These are phyloP conservation scores for Houttuynia cordata DNA, from an alignment of 164 flowering plant species.

Conservation along the genomic window DNA sequence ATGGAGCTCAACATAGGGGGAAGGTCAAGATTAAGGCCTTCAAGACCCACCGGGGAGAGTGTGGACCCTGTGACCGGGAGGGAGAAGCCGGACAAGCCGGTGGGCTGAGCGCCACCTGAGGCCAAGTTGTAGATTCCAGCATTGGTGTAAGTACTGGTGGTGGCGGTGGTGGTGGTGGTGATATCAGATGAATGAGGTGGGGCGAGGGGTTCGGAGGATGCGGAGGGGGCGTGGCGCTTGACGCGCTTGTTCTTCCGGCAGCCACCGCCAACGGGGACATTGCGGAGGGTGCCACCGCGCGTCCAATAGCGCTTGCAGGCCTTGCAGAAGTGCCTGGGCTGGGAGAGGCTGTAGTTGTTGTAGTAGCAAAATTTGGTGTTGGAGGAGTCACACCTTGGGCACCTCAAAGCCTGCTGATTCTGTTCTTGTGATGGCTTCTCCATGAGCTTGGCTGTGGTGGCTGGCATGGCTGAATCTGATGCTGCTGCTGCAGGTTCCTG, in stretches of 20 bases:
- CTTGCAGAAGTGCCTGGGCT: conserved; percentile 80
- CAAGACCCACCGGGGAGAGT: not conserved
- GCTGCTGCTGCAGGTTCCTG: not conserved
- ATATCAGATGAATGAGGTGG: conserved; percentile 2
- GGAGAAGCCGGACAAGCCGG: too few relatives aligned
- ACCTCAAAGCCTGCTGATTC: conserved; percentile 24
- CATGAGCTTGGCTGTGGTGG: conserved; percentile 8
- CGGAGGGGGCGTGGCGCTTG: conserved; percentile 21
- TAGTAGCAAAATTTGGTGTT: conserved; percentile 88
- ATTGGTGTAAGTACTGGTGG: conserved; percentile 3
- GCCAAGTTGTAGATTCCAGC: conserved; percentile 4
- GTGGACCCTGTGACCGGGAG: too few relatives aligned
- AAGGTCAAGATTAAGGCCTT: conserved; percentile 16
- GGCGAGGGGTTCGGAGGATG: not conserved
- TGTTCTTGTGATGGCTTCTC: conserved; percentile 8
- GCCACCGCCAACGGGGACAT: conserved; percentile 83
- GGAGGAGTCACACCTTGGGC: conserved; percentile 79
- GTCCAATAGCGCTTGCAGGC: conserved; percentile 89
- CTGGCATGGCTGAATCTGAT: conserved; percentile 6
- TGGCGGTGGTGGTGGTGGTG: conserved; percentile 11
- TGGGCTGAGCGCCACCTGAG: conserved; percentile 23
- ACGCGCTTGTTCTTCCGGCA: conserved; percentile 63
- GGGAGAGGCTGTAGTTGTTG: conserved; percentile 82
- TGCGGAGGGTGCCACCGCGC: conserved; percentile 67
- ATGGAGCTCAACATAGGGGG: conserved; percentile 23